Evolutionary conservation across 2,329 filamentous ascomycete genomes (phyloP).

Genomic region (Fusarium concolor): DNA sequence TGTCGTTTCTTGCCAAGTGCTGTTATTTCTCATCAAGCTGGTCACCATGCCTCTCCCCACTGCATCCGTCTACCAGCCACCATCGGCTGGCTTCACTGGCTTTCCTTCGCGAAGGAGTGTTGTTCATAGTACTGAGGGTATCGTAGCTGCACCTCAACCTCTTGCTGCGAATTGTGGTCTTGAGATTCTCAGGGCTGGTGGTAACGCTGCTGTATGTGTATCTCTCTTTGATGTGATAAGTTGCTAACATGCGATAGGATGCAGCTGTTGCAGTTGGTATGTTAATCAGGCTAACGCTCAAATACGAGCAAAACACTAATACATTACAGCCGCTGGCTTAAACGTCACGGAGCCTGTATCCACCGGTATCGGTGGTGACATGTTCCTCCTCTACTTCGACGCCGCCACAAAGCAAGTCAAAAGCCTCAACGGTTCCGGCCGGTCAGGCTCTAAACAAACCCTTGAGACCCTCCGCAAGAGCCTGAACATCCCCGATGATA

Average conservation of each 20-base stretch:
- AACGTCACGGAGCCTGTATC: constrained; percentile 94
- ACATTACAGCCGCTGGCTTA: constrained; percentile 77
- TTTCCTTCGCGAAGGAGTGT: constrained; percentile 88
- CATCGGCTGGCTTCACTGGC: constrained; percentile 65
- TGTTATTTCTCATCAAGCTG: background rate
- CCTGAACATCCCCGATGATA: constrained; percentile 71
- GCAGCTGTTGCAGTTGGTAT: constrained; percentile 92
- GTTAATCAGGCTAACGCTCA: constrained; percentile 36
- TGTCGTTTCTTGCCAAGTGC: background rate
- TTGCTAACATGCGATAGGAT: constrained; percentile 67
- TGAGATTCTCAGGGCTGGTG: constrained; percentile 84
- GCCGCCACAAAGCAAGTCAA: constrained; percentile 83
- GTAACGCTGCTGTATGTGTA: constrained; percentile 86
- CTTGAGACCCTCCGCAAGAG: constrained; percentile 77
- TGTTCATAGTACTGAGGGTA: constrained; percentile 91
- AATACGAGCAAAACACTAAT: background rate
- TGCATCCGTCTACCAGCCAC: constrained; percentile 59
- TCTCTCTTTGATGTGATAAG: background rate
- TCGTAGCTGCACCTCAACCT: constrained; percentile 90
- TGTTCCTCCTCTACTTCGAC: constrained; percentile 95
- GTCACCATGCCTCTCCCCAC: constrained; percentile 60
- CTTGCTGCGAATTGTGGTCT: constrained; percentile 90
- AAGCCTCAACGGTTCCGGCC: constrained; percentile 93
- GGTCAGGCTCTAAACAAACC: constrained; percentile 75
- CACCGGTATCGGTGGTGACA: constrained; percentile 95